phyloP scores from a whole-genome alignment of 2,329 filamentous ascomycete species.

The Leptoxyphium fumago region DNA sequence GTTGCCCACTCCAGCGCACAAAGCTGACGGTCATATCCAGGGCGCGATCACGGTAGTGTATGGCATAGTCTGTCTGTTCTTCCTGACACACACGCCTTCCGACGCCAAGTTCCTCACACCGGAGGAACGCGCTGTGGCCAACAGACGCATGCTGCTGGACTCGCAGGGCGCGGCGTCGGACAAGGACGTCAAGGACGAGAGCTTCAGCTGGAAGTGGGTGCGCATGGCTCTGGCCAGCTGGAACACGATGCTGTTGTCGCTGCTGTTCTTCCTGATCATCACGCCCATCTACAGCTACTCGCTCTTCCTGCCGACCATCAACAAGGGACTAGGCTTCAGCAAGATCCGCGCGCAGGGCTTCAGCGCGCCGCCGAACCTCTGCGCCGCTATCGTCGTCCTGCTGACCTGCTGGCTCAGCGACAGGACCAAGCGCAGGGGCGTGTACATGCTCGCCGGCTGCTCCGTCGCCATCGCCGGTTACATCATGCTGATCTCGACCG shows the following conservation, averaged over 20 bases:
- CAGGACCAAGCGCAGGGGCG: constrained; percentile 14
- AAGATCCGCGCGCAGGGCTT: constrained; percentile 19
- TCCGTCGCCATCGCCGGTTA: constrained; percentile 11
- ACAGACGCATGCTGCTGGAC: constrained; percentile 14
- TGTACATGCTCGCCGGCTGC: constrained; percentile 8
- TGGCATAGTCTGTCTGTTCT: constrained; percentile 37
- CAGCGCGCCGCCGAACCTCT: constrained; percentile 24
- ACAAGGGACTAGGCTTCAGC: constrained; percentile 2
- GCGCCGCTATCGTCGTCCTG: constrained; percentile 21
- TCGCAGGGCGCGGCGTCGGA: constrained; percentile 7
- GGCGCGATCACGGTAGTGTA: constrained; percentile 38
- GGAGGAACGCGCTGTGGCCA: constrained; percentile 33
- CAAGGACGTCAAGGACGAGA: constrained; percentile 8
- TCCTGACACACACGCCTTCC: constrained; percentile 51
- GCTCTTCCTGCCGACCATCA: constrained; percentile 19
- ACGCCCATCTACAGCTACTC: constrained; percentile 17
- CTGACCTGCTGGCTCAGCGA: constrained; percentile 28
- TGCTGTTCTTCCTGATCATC: constrained; percentile 12
- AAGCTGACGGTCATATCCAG: background rate
- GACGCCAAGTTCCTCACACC: constrained; percentile 44
- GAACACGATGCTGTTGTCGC: constrained; percentile 10
- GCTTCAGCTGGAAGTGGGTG: constrained; percentile 12
- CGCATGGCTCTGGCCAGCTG: constrained; percentile 9
- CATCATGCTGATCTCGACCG: constrained; percentile 8
- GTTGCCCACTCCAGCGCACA: too few species aligned